Evolutionary conservation across 441 rosid species (phyloP), one percentile per base, ranked within the genome.

Genomic region (Aleurites moluccanus): DNA sequence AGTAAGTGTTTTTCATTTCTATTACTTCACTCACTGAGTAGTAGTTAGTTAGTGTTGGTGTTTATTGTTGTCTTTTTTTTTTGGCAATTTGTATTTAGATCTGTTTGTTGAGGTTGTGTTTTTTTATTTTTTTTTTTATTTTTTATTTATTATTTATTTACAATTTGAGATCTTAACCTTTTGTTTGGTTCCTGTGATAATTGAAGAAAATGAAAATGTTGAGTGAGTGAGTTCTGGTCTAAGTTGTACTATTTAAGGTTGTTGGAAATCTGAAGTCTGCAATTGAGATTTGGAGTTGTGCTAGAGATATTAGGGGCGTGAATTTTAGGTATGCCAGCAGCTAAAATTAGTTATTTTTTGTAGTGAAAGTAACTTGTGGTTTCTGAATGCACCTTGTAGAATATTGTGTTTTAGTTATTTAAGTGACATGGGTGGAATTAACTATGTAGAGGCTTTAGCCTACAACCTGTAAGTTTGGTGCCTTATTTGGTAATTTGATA

Each of bases 31-130:
- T 71, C 64, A 64, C 45, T 44, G n/a, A 27, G 57, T 28, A 33
- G 50, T 28, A 25, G 61, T 16, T 53, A 45, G 70, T 73, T 73
- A 52, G 71, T 80, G 59, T 62, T n/a, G 67, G 59, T 21, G 62
- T 30, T 68, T 47, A 33, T 63, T 68, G 16, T 60, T 59, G 68
- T 57, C 23, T n/a, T 28, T 35, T 30, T 73, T 35, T 75, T 49
- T 42, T 35, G 62, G 27, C 38, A 50, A 61, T 44, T 61, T 72
- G 52, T 45, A 30, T 35, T 75, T 78, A 82, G 88, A 87, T 87
- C 87, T 85, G 84, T 70, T 70, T 67, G 77, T 27, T 30, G 69
- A 49, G 49, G 47, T 50, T 63, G 52, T 70, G 44, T 59, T 64
- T 57, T 74, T 84, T 15, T 63, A 44, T 57, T 74, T 82, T 42